phyloP scores from a whole-genome alignment of 176 grass and related monocot species.

The Zoysia pacifica region DNA sequence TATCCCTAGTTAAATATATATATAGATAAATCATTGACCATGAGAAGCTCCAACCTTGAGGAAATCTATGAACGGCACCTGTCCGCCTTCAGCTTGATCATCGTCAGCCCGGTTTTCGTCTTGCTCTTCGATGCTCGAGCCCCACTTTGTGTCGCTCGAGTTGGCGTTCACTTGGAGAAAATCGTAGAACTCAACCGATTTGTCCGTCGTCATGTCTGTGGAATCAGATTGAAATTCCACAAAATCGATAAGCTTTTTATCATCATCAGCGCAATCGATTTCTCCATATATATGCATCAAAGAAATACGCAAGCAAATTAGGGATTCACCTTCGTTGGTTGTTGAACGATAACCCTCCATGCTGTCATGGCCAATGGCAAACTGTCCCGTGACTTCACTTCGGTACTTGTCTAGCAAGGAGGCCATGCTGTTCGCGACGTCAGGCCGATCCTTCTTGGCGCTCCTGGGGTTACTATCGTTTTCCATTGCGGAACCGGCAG shows the following conservation, averaged over 20 bases:
- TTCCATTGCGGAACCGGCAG: neutral
- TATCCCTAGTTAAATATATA: constrained; percentile 55
- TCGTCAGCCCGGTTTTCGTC: constrained; percentile 53
- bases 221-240: neutral
- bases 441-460: constrained; percentile 19
- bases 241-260: neutral
- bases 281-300: neutral
- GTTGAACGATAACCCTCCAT: constrained; percentile 46
- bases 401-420: constrained; percentile 63
- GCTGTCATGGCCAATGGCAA: constrained; percentile 47
- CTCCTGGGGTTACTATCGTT: constrained; percentile 25
- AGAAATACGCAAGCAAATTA: constrained; percentile 16
- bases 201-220: constrained; percentile 51
- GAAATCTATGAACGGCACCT: constrained; percentile 82
- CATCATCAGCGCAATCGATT: neutral
- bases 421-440: constrained; percentile 31
- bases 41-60: constrained; percentile 76
- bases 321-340: constrained; percentile 55
- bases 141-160: constrained; percentile 78
- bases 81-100: constrained; percentile 42
- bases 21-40: constrained; percentile 47
- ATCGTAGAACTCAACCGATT: constrained; percentile 77
- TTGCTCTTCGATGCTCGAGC: constrained; percentile 79
- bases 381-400: constrained; percentile 43
- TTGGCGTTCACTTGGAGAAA: constrained; percentile 84